A percentile compares a stretch with the other conserved stretches of the same genome.
Evolutionary conservation across 306 rosid species (phyloP).

Genomic region (Prosopis cineraria): DNA sequence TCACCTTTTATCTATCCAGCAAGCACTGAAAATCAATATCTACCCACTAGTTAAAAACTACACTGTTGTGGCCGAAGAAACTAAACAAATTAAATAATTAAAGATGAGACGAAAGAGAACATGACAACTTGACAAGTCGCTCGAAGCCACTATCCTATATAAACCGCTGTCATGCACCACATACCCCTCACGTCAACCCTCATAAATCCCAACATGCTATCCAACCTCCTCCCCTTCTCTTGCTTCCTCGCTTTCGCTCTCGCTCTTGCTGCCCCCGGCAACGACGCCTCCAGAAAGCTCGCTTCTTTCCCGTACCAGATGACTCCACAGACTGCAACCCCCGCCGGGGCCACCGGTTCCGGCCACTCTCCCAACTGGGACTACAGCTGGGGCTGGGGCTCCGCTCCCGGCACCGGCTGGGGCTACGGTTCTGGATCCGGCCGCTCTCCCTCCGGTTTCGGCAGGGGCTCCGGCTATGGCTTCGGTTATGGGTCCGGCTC

Average conservation of each 20-base stretch:
- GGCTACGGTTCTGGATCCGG: constrained; percentile 92
- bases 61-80: too few species aligned
- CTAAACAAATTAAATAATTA: too few species aligned
- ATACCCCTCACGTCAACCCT: neutral
- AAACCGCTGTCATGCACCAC: neutral
- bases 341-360: constrained; percentile 63
- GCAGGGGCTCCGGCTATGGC: constrained; percentile 65
- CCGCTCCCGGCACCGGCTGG: constrained; percentile 64
- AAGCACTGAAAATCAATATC: too few species aligned
- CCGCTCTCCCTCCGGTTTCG: constrained; percentile 58
- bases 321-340: constrained; percentile 46
- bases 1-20: too few species aligned
- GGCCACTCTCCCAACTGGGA: constrained; percentile 78
- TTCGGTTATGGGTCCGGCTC: constrained; percentile 59
- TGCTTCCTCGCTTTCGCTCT: constrained; percentile 46
- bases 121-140: too few species aligned
- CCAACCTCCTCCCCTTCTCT: constrained; percentile 18
- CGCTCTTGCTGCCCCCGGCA: neutral
- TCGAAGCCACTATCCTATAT: constrained; percentile 54
- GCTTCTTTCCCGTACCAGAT: constrained; percentile 6
- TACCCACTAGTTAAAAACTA: too few species aligned
- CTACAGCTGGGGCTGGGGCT: constrained; percentile 89
- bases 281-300: constrained; percentile 32
- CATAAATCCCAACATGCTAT: constrained; percentile 40
- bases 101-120: too few species aligned